Evolutionary conservation across 1,139 yeast genomes (phyloP).

Genomic region (Candida mesenterica): DNA sequence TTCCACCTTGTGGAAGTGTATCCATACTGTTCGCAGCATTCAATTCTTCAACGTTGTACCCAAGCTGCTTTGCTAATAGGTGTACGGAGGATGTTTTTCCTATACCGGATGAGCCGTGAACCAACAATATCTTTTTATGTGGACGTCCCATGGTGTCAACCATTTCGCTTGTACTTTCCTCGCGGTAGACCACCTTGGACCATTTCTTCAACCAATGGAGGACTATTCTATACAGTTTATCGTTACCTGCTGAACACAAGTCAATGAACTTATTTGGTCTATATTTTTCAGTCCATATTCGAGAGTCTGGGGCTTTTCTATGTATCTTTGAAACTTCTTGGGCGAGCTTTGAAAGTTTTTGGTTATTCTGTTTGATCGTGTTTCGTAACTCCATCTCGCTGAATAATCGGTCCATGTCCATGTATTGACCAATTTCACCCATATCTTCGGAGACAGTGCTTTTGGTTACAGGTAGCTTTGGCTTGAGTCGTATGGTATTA

Average conservation of each 20-base stretch:
- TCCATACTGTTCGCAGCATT: conserved; percentile 80
- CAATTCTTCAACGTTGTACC: conserved; percentile 77
- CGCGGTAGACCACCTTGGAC: conserved; percentile 65
- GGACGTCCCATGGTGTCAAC: conserved; percentile 71
- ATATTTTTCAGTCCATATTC: conserved; percentile 80
- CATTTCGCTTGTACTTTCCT: conserved; percentile 26
- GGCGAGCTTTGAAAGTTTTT: conserved; percentile 6
- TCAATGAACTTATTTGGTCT: conserved; percentile 66
- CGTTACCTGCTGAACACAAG: conserved; percentile 75
- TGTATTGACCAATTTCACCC: conserved; percentile 10
- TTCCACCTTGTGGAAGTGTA: conserved; percentile 35
- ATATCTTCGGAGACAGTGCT: conserved; percentile 1
- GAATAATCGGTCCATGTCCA: conserved; percentile 34
- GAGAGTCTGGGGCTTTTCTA: conserved; percentile 2
- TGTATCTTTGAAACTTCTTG: background rate
- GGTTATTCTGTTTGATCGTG: conserved; percentile 20
- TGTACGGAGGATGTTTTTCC: conserved; percentile 94
- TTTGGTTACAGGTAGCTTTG: conserved; percentile 9
- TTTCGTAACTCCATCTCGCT: conserved; percentile 25
- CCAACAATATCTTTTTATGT: conserved; percentile 59
- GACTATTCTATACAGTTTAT: conserved; percentile 66
- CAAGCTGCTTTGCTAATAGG: conserved; percentile 76
- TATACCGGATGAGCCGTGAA: conserved; percentile 94
- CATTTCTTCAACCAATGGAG: conserved; percentile 82
- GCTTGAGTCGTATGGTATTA: conserved; percentile 19